Base-by-base conservation (phyloP, 2,329 filamentous ascomycete species). In the Aspergillus fumigatiaffinis region DNA sequence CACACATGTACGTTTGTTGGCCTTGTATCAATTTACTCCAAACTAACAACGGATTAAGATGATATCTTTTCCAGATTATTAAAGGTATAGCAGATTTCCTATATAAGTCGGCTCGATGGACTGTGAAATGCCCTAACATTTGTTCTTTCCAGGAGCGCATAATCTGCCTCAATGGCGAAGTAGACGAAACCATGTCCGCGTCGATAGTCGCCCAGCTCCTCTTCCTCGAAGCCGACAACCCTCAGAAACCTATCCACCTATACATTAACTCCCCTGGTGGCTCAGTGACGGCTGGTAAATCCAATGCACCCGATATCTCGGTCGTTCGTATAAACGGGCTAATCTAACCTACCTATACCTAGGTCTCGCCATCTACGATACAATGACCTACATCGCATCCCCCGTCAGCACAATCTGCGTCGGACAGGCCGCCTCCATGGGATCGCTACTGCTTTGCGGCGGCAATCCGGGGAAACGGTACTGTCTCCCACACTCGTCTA, bases 241-340 rank as follows among this genome's bases (percentile, higher is more conserved):
- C 93, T 3, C 87, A 95, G 55, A 97, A 96, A 74, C 90, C 92
- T 12, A 97, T 99, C 63, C 94, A 90, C 53, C 90, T 99, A 74
- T 99, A 99, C 76, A 99, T 99, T 75, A 96, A 99, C 79, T 96
- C 91, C 0, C 93, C 93, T 0, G 94, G 94, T 51, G 94, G 94
- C 55, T 93, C 90, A 46, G 92, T 99, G 44, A 93, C 89, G 60
- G 93, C 94, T 1, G 85, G 84, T 83, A 69, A 44, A 71, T 60
- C 20, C 25, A 32, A 52, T n/a, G 17, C n/a, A 17, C 49, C 50
- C 25, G 6, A 17, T 32, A 44, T 21, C 21, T 12, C 8, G 17
- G 21, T 28, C 48, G 46, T 10, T 52, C 17, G 7, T 20, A 20
- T 25, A 53, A 25, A 4, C 21, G 41, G 28, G 23, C n/a, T 53